Evolutionary conservation across 352 stramenopile genomes (phyloP).

Genomic region (Pythium phragmitis): DNA sequence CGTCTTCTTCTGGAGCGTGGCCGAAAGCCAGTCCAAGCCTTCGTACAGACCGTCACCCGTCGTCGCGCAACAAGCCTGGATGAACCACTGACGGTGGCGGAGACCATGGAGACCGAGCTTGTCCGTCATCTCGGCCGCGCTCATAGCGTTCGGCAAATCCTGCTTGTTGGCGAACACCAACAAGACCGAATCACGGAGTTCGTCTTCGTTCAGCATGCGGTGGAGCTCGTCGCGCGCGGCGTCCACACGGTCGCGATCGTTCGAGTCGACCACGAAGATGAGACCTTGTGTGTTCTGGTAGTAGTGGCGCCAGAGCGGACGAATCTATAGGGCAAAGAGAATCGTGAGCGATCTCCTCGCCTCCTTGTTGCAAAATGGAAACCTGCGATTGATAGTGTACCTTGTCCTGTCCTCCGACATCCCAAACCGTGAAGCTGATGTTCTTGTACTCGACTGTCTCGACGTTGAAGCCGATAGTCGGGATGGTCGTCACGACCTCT

Average conservation of each 20-base stretch:
- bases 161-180: constrained; percentile 99
- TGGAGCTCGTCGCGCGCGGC: constrained; percentile 96
- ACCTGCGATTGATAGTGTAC: background rate
- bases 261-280: constrained; percentile 99
- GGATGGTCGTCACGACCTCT: constrained; percentile 97
- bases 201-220: constrained; percentile 98
- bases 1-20: constrained; percentile 68
- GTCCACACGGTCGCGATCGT: constrained; percentile 98
- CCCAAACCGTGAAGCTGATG: constrained; percentile 99
- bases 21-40: constrained; percentile 97
- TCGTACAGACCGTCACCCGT: constrained; percentile 99
- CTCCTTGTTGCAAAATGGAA: too few relatives aligned
- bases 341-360: too few relatives aligned
- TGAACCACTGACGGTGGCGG: constrained; percentile 98
- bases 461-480: constrained; percentile 99
- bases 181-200: constrained; percentile 96
- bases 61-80: constrained; percentile 99
- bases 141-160: constrained; percentile 98
- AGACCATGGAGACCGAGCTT: constrained; percentile 97
- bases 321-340: constrained; percentile 64
- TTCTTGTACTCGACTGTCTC: constrained; percentile 99
- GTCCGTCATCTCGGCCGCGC: constrained; percentile 97
- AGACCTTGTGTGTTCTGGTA: constrained; percentile 99
- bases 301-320: constrained; percentile 98
- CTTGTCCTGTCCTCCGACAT: constrained; percentile 99